Percentiles rank a stretch among this genome's conserved stretches.
These are phyloP conservation scores for Boletus sensibilis DNA, from an alignment of 768 basidiomycete genomes.

Conservation along the genomic window DNA sequence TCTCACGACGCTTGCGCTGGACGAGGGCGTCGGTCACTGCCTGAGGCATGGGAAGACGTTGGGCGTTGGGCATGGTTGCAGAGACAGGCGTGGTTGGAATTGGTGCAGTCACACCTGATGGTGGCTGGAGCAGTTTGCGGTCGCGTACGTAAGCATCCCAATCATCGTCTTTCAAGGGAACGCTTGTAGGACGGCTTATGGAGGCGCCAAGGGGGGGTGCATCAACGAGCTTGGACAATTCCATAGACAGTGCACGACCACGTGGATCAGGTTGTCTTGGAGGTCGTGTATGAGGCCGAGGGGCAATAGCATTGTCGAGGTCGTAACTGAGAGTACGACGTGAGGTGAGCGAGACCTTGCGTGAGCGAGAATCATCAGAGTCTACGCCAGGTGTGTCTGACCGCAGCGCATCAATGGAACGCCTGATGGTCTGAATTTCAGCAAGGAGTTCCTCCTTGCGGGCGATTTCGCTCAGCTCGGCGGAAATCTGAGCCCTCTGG, in stretches of 20 bases:
- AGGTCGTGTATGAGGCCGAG: slow-evolving; percentile 62
- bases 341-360: slow-evolving; percentile 63
- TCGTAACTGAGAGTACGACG: slow-evolving; percentile 69
- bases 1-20: slow-evolving; percentile 71
- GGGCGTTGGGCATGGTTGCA: slow-evolving; percentile 32
- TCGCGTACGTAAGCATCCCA: slow-evolving; percentile 89
- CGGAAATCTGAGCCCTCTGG: slow-evolving; percentile 37
- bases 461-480: slow-evolving; percentile 52
- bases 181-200: slow-evolving; percentile 69
- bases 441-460: slow-evolving; percentile 69
- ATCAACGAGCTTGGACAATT: slow-evolving; percentile 50
- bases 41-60: slow-evolving; percentile 56
- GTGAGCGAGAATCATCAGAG: slow-evolving; percentile 58
- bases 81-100: slow-evolving; percentile 59
- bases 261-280: slow-evolving; percentile 70
- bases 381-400: slow-evolving; percentile 57
- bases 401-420: slow-evolving; percentile 74
- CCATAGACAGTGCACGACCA: slow-evolving; percentile 71
- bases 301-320: slow-evolving; percentile 50
- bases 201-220: slow-evolving; percentile 47
- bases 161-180: slow-evolving; percentile 67
- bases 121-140: slow-evolving; percentile 81
- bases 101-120: slow-evolving; percentile 75
- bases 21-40: slow-evolving; percentile 76
- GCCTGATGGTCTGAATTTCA: slow-evolving; percentile 77